Conservation (phyloP, 306 rosid genomes). For the Abrus precatorius region DNA sequence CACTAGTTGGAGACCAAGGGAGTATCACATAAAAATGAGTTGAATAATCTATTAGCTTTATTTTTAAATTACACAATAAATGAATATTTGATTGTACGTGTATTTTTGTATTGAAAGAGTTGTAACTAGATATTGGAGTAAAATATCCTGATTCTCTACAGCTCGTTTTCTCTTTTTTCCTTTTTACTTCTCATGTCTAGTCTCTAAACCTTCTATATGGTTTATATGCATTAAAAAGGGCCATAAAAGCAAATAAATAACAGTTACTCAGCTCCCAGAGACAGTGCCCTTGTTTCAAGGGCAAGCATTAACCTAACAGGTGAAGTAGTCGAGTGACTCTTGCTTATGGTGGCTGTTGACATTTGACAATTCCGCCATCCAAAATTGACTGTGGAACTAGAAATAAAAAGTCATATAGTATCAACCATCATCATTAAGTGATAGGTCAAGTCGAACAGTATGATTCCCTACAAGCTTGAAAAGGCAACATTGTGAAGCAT, state of each 20-base stretch:
- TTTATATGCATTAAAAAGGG: background rate
- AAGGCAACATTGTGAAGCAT: background rate
- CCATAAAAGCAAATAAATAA: background rate
- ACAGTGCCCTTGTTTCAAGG: background rate
- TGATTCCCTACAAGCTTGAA: constrained; percentile 9
- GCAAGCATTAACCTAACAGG: background rate
- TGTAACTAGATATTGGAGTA: background rate
- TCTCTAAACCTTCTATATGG: background rate
- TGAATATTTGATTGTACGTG: background rate
- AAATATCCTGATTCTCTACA: background rate
- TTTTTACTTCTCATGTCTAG: background rate
- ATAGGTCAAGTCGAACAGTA: background rate
- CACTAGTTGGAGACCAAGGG: background rate
- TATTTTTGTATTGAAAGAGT: background rate
- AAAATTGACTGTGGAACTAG: constrained; percentile 32
- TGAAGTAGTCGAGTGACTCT: background rate
- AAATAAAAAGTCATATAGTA: background rate
- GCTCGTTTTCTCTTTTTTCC: background rate
- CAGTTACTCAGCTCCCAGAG: background rate
- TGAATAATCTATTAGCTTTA: background rate
- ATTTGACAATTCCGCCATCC: constrained; percentile 33
- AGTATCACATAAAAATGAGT: background rate
- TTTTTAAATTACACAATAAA: background rate
- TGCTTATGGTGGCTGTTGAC: constrained; percentile 6
- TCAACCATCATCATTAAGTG: constrained; percentile 10